phyloP scores from a whole-genome alignment of 2,329 filamentous ascomycete genomes.

The Oidium heveae region DNA sequence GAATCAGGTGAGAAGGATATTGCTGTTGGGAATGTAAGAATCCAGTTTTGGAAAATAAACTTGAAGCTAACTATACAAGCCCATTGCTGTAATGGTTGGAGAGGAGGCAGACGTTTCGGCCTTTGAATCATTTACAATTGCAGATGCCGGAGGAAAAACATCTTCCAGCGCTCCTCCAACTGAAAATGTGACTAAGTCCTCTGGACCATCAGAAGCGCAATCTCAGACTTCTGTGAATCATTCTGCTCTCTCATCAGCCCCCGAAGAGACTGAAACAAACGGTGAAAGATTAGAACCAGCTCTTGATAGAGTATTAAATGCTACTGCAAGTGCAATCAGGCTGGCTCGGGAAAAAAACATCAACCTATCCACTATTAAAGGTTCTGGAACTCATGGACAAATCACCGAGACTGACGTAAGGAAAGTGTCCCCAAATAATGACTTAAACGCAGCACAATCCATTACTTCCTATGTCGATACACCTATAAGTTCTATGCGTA shows the following conservation, averaged over 20 bases:
- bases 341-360: conserved; percentile 70
- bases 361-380: conserved; percentile 55
- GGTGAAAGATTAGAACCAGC: conserved; percentile 58
- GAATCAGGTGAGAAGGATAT: conserved; percentile 86
- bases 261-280: conserved; percentile 47
- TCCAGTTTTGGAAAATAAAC: conserved; percentile 5
- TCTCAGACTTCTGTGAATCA: conserved; percentile 32
- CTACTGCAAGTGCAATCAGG: conserved; percentile 49
- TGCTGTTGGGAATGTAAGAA: conserved; percentile 72
- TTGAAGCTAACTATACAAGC: conserved; percentile 27
- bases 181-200: conserved; percentile 33
- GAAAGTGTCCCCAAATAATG: conserved; percentile 38
- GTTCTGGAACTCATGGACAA: conserved; percentile 60
- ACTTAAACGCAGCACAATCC: conserved; percentile 21
- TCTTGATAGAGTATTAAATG: conserved; percentile 58
- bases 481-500: conserved; percentile 80
- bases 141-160: conserved; percentile 75
- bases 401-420: conserved; percentile 86
- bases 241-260: conserved; percentile 28
- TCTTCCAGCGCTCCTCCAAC: conserved; percentile 37
- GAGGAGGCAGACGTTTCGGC: conserved; percentile 68
- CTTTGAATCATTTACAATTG: conserved; percentile 69
- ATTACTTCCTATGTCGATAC: conserved; percentile 54
- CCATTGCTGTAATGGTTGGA: conserved; percentile 85
- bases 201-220: conserved; percentile 31